A percentile compares a stretch with the other conserved stretches of the same genome.
These are phyloP conservation scores for Hypoxylon sp. DNA, from an alignment of 2,329 filamentous ascomycete genomes.

Conservation along the genomic window DNA sequence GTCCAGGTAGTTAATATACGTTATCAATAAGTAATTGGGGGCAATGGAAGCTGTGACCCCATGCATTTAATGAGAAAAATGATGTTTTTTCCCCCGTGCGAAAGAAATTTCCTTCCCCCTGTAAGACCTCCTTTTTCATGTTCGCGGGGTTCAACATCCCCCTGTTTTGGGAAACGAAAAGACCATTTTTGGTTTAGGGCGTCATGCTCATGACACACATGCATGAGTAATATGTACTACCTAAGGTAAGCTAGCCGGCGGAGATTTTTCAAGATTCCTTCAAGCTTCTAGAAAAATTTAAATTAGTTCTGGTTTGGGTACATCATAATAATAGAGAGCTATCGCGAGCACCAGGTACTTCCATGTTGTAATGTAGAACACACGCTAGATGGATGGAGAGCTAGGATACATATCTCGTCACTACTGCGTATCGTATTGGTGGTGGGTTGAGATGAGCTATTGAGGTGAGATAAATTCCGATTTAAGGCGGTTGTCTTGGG, in stretches of 20 bases:
- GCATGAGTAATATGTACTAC: conserved; percentile 22
- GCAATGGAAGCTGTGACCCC: background rate
- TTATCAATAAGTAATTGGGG: conserved; percentile 1
- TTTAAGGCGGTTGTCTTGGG: conserved; percentile 16
- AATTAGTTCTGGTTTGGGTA: conserved; percentile 23
- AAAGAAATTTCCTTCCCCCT: background rate
- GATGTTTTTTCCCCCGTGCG: background rate
- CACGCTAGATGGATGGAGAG: background rate
- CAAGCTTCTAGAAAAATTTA: conserved; percentile 45
- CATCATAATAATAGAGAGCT: background rate
- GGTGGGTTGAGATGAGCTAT: background rate
- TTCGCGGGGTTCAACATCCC: conserved; percentile 33
- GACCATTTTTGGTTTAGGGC: conserved; percentile 30
- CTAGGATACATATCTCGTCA: conserved; percentile 1
- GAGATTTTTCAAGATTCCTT: conserved; percentile 42
- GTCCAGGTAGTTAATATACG: conserved; percentile 1
- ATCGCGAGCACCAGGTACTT: conserved; percentile 6
- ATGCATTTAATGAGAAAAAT: background rate
- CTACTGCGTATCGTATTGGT: conserved; percentile 7
- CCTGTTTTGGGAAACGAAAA: conserved; percentile 25
- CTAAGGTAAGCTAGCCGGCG: conserved; percentile 26
- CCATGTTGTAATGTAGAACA: no score
- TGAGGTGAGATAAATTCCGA: background rate
- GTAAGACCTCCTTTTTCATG: background rate
- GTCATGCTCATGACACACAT: conserved; percentile 29